phyloP scores from a whole-genome alignment of 306 rosid species.

The Purshia tridentata region DNA sequence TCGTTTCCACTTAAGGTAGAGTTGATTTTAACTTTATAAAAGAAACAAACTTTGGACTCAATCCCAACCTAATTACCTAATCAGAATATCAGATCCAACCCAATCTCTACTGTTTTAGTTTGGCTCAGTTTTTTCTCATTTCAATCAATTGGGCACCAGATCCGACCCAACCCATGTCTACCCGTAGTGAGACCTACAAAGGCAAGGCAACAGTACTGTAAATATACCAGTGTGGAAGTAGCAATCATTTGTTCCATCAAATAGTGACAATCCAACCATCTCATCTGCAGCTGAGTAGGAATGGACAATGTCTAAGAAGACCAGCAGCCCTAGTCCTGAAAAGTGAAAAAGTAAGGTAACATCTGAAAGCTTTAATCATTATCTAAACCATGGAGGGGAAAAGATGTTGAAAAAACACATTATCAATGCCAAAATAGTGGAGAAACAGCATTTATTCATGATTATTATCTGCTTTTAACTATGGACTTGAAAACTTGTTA shows the following conservation, averaged over 20 bases:
- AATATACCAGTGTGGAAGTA: conserved; percentile 83
- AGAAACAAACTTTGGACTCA: neutral
- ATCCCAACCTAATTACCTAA: neutral
- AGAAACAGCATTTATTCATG: conserved; percentile 8
- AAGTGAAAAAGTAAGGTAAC: conserved; percentile 28
- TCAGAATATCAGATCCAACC: conserved; percentile 5
- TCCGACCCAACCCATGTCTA: conserved; percentile 3
- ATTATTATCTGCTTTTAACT: neutral
- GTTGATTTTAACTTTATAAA: neutral
- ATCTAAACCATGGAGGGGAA: neutral
- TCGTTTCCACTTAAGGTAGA: no score
- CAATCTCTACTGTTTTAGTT: neutral
- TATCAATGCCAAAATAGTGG: neutral
- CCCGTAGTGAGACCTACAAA: neutral
- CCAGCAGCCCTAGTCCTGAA: conserved; percentile 81
- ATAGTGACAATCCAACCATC: conserved; percentile 88
- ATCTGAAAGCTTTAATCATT: conserved; percentile 8
- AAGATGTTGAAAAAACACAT: neutral
- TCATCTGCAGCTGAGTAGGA: conserved; percentile 96
- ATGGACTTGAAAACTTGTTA: neutral
- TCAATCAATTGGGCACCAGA: neutral
- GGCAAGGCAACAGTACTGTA: conserved; percentile 26
- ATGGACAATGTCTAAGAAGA: conserved; percentile 90
- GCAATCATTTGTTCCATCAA: conserved; percentile 94
- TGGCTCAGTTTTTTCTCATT: neutral